Percentiles rank a stretch among this genome's conserved stretches.
phyloP scores from a whole-genome alignment of 1,139 yeast genomes.

The Lodderomyces pseudojiufengensis region DNA sequence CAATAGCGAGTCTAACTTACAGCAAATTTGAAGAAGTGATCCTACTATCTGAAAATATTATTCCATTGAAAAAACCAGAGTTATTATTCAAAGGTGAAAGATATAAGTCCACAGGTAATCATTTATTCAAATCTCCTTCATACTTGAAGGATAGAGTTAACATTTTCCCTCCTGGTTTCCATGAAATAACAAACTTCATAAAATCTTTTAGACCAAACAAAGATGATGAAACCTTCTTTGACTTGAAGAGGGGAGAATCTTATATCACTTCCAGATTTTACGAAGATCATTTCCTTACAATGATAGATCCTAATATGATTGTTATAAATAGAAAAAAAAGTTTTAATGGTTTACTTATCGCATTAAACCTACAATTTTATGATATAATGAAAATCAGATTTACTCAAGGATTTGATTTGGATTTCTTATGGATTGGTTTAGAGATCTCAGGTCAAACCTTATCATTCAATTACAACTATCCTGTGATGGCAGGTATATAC shows the following conservation, averaged over 20 bases:
- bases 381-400: slow-evolving; percentile 23
- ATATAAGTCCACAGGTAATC: slow-evolving; percentile 23
- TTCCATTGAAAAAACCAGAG: slow-evolving; percentile 24
- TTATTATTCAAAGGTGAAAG: slow-evolving; percentile 17
- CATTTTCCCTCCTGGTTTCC: slow-evolving; percentile 26
- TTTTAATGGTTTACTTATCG: slow-evolving; percentile 27
- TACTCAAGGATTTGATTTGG: slow-evolving; percentile 19
- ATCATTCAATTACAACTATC: slow-evolving; percentile 25
- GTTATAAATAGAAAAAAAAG: slow-evolving; percentile 27
- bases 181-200: slow-evolving; percentile 28
- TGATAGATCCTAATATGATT: slow-evolving; percentile 30
- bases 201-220: slow-evolving; percentile 20
- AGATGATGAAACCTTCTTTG: slow-evolving; percentile 20
- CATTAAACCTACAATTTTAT: slow-evolving; percentile 26
- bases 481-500: slow-evolving; percentile 30
- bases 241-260: slow-evolving; percentile 12
- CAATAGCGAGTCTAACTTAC: slow-evolving; percentile 23
- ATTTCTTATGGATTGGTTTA: slow-evolving; percentile 35
- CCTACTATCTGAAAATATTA: slow-evolving; percentile 22
- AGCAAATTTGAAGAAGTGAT: slow-evolving; percentile 32
- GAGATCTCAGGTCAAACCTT: slow-evolving; percentile 27
- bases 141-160: slow-evolving; percentile 17
- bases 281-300: slow-evolving; percentile 20
- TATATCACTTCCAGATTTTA: slow-evolving; percentile 19
- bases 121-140: slow-evolving; percentile 28